Base-by-base conservation (phyloP, 139 green algal genomes). In the Closterium sp. region DNA sequence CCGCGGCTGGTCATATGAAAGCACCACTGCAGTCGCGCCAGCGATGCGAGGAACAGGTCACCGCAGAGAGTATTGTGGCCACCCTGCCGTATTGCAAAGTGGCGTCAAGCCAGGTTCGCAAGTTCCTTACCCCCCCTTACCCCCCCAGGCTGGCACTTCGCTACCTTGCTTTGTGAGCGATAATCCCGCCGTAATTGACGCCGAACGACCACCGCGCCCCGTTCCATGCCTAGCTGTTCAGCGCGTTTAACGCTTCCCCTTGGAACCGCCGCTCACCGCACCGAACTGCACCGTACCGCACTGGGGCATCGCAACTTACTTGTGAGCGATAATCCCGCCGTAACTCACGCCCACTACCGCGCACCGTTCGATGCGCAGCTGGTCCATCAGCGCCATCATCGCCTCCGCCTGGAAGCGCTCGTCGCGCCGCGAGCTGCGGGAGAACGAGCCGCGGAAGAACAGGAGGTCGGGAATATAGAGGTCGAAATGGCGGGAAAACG, bases 121-220 rank as follows among this genome's bases (percentile, higher is more conserved):
- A n/a, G n/a, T n/a, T n/a, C n/a, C n/a, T n/a, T n/a, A n/a, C n/a
- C n/a, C n/a, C n/a, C n/a, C n/a, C n/a, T n/a, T n/a, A n/a, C n/a
- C n/a, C n/a, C n/a, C n/a, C n/a, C n/a, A n/a, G n/a, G n/a, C n/a
- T n/a, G n/a, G n/a, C n/a, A 66, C 0, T 66, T 10, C 38, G 4
- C 38, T 66, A 5, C 1, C 38, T 76, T 76, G 36, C 88, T n/a
- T n/a, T 87, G 33, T 87, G 92, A 6, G 85, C 85, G 21, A 93
- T 30, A 25, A 93, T 92, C 19, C 90, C 90, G 85, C 90, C 90
- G 84, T 93, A 93, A 10, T 28, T 92, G 33, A 93, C 81, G 30
- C 90, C 90, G 21, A n/a, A n/a, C n/a, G n/a, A 85, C 90, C 12
- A 92, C 86, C 16, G 91, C 86, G 34, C 92, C 92, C 64, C 30